phyloP scores from a whole-genome alignment of 106 monocot genomes.

The Platanthera guangdongensis region DNA sequence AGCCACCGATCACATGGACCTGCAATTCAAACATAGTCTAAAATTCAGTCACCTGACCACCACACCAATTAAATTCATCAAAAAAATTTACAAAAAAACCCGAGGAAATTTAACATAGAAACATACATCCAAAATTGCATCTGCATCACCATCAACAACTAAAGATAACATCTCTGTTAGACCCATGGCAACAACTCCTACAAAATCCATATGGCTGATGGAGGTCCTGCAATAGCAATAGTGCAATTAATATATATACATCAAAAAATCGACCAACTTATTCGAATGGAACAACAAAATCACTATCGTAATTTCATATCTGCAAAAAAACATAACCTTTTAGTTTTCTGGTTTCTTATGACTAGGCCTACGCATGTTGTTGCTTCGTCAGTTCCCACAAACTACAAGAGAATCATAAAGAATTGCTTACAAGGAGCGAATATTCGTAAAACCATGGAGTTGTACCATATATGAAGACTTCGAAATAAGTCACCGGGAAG shows the following conservation, averaged over 20 bases:
- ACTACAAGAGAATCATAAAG: slow-evolving; percentile 22
- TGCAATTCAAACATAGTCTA: slow-evolving; percentile 14
- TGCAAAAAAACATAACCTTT: slow-evolving; percentile 45
- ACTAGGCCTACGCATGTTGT: slow-evolving; percentile 89
- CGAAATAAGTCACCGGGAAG: neutral
- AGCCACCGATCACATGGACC: slow-evolving; percentile 80
- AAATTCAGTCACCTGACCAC: neutral
- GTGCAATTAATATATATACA: neutral
- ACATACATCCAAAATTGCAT: slow-evolving; percentile 58
- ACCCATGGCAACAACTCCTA: slow-evolving; percentile 46
- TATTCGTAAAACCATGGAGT: neutral
- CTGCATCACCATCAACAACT: slow-evolving; percentile 26
- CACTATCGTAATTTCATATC: neutral
- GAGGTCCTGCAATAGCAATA: slow-evolving; percentile 40
- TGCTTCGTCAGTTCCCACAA: slow-evolving; percentile 85
- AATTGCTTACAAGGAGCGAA: neutral
- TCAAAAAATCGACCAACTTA: neutral
- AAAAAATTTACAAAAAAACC: neutral
- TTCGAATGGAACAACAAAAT: slow-evolving; percentile 9
- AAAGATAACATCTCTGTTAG: slow-evolving; percentile 60
- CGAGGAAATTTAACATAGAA: neutral
- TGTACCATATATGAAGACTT: neutral
- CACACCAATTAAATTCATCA: neutral
- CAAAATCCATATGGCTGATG: slow-evolving; percentile 77
- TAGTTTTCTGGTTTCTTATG: slow-evolving; percentile 64